Evolutionary conservation across 768 basidiomycete species (phyloP), one percentile per base, ranked within the genome.

Genomic region (Kwoniella shandongensis): DNA sequence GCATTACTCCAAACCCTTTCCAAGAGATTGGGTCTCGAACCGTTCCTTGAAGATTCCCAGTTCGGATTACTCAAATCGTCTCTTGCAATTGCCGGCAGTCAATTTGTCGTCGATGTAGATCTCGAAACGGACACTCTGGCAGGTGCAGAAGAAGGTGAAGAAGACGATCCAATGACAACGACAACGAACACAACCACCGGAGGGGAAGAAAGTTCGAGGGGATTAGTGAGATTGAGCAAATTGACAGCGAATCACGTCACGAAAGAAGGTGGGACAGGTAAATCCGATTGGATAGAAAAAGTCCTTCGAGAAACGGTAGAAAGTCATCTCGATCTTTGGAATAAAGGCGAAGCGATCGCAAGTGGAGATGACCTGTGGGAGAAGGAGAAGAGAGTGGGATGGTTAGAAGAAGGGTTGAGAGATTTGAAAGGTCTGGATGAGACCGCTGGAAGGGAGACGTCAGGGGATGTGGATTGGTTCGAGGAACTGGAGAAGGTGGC

Each of bases 1-100:
- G 38, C 64, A 32, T 57, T 72, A 4, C 54, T 72, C 4, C 51
- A 57, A 20, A 23, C 46, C 5, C 49, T 72, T 2, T 66, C 67
- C 1, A 47, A 40, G 44, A n/a, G 27, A n/a, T 45, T 63, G 12
- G 56, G 51, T n/a, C 61, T 72, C 38, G 60, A 72, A 49, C 54
- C 61, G 42, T 72, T 62, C 45, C 62, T 69, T 40, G 70, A 72
- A 53, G 70, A 72, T 46, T 69, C 70, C 1, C 70, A 72, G 56
- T 72, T 72, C 49, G 70, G 70, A 8, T 53, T 72, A 6, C 51
- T 72, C 20, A 69, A 69, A 51, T 60, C 63, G 13, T 61, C 65
- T 5, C 40, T 72, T 1, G 66, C 70, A 17, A 56, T 72, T 1
- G 70, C 70, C 7, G 70, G 70, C 0, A 53, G 54, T 3, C 38